Base-by-base conservation (phyloP, 805 yeast species). In the Ogataea chonburiensis region DNA sequence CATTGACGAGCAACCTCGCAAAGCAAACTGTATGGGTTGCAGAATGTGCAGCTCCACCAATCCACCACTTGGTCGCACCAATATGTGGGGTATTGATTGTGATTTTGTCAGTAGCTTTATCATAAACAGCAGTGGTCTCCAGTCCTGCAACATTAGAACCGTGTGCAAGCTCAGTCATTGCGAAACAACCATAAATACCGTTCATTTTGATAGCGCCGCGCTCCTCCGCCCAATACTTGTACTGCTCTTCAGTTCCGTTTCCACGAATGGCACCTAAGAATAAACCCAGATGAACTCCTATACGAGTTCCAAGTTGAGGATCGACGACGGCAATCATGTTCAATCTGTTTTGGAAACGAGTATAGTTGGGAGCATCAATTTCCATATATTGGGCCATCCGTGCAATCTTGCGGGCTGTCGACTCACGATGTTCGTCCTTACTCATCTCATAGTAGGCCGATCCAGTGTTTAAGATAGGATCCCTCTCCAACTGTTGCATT, bases 51-150 rank as follows among this genome's bases (percentile, higher is more conserved):
- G 96, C 96, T 52, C 97, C 97, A 31, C 97, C 97, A 53, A 89
- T 89, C 97, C 97, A 89, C 96, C 97, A 89, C 61, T 89, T 89
- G 17, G 96, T 88, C 28, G 97, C 96, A 23, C 94, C 89, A 37
- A 85, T 61, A 56, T 88, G 85, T 1, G 97, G 97, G 9, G 97
- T 89, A 57, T 86, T 75, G 53, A 89, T 78, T 37, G 73, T 58
- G 55, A 89, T 85, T 45, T 79, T 78, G 51, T 86, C 86, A 18
- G 71, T 72, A 12, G 63, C 64, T 13, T 67, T 64, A 58, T 86
- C 81, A 58, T 73, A 89, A 14, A 83, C 81, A 11, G 97, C 96
- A 11, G 88, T 83, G n/a, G 97, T 89, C 62, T 89, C 95, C 43
- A 86, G 69, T 16, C 86, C 94, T 4, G 96, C 95, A 28, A 89